Evolutionary conservation across 2,329 filamentous ascomycete species (phyloP).

Genomic region (Hypoxylon sp.): DNA sequence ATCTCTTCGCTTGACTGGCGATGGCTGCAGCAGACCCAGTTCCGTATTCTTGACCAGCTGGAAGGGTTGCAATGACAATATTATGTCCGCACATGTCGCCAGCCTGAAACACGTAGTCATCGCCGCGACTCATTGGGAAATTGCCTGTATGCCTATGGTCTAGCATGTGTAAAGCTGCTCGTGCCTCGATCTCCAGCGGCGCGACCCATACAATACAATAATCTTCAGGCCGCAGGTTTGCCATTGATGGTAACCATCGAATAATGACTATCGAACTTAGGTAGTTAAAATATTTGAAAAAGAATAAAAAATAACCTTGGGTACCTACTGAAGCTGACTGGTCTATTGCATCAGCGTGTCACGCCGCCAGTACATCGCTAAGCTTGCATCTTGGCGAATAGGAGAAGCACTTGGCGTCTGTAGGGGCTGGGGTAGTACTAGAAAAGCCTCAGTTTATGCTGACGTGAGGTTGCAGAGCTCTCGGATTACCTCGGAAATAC

Average conservation of each 20-base stretch:
- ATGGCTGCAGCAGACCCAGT: constrained; percentile 55
- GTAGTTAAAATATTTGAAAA: not conserved
- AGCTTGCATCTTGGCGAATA: too few species aligned
- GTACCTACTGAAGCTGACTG: too few species aligned
- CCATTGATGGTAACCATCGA: constrained; percentile 1
- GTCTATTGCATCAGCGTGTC: too few species aligned
- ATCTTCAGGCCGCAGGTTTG: constrained; percentile 25
- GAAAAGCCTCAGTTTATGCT: too few species aligned
- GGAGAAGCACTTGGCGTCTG: too few species aligned
- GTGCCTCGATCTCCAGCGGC: constrained; percentile 57
- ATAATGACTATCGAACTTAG: not conserved
- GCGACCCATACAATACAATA: constrained; percentile 59
- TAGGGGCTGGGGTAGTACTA: too few species aligned
- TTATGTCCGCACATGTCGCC: constrained; percentile 57
- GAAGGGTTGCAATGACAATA: constrained; percentile 55
- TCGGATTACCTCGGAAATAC: not conserved
- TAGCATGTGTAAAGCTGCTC: constrained; percentile 55
- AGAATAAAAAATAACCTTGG: not conserved
- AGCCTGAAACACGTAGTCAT: constrained; percentile 57
- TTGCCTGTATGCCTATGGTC: constrained; percentile 53
- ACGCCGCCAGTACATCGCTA: too few species aligned
- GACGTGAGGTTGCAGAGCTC: too few species aligned
- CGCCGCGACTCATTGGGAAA: constrained; percentile 53
- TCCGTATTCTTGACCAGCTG: constrained; percentile 56
- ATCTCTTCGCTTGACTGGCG: constrained; percentile 54